Evolutionary conservation across 495 filamentous ascomycete species (phyloP), one percentile per base, ranked within the genome.

Genomic region (Glonium stellatum): DNA sequence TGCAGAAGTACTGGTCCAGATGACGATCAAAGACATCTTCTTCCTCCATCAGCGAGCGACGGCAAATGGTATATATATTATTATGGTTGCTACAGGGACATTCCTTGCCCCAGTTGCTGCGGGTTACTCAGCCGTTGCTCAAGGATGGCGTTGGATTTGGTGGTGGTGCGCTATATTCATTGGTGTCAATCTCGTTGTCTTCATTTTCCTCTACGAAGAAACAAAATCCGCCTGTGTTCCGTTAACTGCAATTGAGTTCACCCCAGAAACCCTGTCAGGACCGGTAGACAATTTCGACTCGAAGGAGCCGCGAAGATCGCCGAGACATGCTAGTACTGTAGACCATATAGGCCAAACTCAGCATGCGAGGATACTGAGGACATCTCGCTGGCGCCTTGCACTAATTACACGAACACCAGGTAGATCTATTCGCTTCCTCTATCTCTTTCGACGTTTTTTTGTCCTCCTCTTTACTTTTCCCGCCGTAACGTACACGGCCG

Each of bases 131-230:
- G 73, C 74, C 0, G 65, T 69, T 13, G 70, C 71, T 36, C 73
- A 78, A 47, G 76, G 76, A 1, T 81, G 78, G 78, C 62, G 74
- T 22, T 80, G 78, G 78, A 73, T 77, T 39, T 80, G 76, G 72
- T 81, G 78, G 79, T 79, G 76, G 73, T 72, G 67, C 46, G 70
- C 71, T 1, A 79, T 80, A 18, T 71, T 79, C 59, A 72, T 78
- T 25, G 78, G 70, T 0, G 58, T 76, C 19, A 57, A 67, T 27
- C 67, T 69, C 4, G 27, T 79, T 5, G 9, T 76, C 34, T 66
- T 73, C 22, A 27, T 74, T 0, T 76, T 81, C 54, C 60, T 69
- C 11, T 76, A 73, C 25, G 76, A 79, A 58, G 78, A 81, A 54
- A 74, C 70, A 2, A 77, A 76, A 39, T 79, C 65, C 56, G 22